Base-by-base conservation (phyloP, 2,329 filamentous ascomycete species). In the Intubia oerlemansii region DNA sequence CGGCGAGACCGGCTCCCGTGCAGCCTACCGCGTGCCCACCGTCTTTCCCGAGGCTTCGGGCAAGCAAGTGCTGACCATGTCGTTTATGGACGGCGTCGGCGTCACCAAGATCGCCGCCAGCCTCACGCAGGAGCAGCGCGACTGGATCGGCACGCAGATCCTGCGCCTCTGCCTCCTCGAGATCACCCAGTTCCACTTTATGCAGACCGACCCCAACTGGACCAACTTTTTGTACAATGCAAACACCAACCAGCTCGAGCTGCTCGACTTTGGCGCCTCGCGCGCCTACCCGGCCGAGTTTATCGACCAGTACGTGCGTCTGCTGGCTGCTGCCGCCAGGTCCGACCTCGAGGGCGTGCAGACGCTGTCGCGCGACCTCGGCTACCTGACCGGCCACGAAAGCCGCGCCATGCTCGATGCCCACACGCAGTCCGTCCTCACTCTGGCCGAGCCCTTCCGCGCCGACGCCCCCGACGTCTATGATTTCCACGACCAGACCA, bases 151-250 rank as follows among this genome's bases (percentile, higher is more conserved):
- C 30, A 88, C 81, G 1, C 79, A 95, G 43, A 79, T 95, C 38
- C 64, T 95, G 29, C 77, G 82, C 4, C 70, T 98, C 9, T 95
- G 82, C 46, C 63, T 95, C 22, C 74, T 84, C 33, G 88, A 95
- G 53, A 85, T 95, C 41, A 74, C 74, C 38, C 81, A 92, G 50
- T 95, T 93, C 65, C 72, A 63, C 35, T 95, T 91, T 56, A 98
- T 98, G 88, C 88, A 98, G 54, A 98, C 88, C 5, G 88, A 98
- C 46, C 88, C 88, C 23, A 98, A 98, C 57, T 98, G 88, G 88
- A 95, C 85, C 19, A 98, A 98, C 51, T 98, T 98, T 50, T 61
- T 95, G 13, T 98, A 81, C 59, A 88, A 95, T 42, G 56, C 69
- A 1, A 41, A 56, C 13, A 68, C 62, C 4, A 56, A 69, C 41